Evolutionary conservation across 495 filamentous ascomycete genomes (phyloP).

Genomic region (Xylaria sp.): DNA sequence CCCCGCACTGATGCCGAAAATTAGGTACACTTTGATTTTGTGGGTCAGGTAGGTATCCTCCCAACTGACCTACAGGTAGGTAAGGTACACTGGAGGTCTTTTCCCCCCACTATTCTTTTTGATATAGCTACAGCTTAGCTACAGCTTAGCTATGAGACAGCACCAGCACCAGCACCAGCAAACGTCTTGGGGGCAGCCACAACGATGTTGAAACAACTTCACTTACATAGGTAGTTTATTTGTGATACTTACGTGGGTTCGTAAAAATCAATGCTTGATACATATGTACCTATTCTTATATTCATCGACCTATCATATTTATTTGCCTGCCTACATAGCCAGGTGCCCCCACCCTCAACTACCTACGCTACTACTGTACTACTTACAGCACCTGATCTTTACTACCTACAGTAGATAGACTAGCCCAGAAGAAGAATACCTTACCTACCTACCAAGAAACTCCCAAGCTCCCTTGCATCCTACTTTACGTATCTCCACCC

Average conservation of each 20-base stretch:
- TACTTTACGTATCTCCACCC: not conserved
- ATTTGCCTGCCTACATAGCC: not conserved
- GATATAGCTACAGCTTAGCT: not conserved
- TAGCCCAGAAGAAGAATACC: not conserved
- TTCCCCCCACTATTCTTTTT: not conserved
- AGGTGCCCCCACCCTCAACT: too few relatives aligned
- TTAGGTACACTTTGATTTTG: too few relatives aligned
- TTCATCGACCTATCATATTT: too few relatives aligned
- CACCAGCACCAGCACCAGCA: too few relatives aligned
- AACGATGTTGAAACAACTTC: not conserved
- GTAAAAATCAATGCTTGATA: not conserved
- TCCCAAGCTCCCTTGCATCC: not conserved
- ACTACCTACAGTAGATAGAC: too few relatives aligned
- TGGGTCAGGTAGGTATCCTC: too few relatives aligned
- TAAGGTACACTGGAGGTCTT: too few relatives aligned
- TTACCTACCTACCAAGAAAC: not conserved
- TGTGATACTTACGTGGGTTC: not conserved
- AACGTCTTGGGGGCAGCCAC: not conserved
- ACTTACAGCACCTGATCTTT: not conserved
- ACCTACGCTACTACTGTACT: not conserved
- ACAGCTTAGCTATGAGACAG: too few relatives aligned
- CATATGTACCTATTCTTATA: not conserved
- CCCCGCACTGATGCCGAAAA: slow-evolving; percentile 16
- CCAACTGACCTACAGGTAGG: too few relatives aligned
- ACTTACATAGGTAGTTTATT: not conserved